Base-by-base conservation (phyloP, 305 asterid genomes). In the Fraxinus sp. region DNA sequence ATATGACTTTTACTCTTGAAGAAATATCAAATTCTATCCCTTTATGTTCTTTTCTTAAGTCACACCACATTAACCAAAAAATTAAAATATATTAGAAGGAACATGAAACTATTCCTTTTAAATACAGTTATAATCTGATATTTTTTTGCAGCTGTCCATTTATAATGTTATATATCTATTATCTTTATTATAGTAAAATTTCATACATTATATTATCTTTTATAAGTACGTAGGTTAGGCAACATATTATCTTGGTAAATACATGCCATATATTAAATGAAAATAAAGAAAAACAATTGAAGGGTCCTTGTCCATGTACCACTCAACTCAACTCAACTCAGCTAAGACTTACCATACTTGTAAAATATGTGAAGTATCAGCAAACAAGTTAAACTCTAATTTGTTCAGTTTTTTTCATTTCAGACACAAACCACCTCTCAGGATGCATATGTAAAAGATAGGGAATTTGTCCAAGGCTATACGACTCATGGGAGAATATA, bases 211-310 rank as follows among this genome's bases (percentile, higher is more conserved):
- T 72, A 16, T 72, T 32, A 72, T 72, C 77, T 72, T 71, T 71
- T 72, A 32, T 6, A 72, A 33, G 26, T 14, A 14, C 24, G 39
- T 5, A 32, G 76, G n/a, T 71, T 32, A 72, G 22, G 46, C 46
- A 33, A 33, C 26, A 14, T 72, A 72, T 14, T 33, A 72, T 35
- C 43, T 33, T 33, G 26, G 10, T 72, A 7, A 32, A n/a, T n/a
- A 72, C 46, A 32, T 7, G 46, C 18, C 28, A 2, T 11, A 3
- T n/a, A 72, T 72, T 72, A 33, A 37, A 33, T n/a, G 46, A 72
- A 72, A 30, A 71, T 72, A 72, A 72, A 32, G 77, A 72, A 72
- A 33, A 32, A 33, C 24, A 72, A 72, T 33, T 32, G 77, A 72
- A 72, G 10, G 13, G 77, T 16, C 77, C 46, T 72, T 72, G 46